Base-by-base conservation (phyloP, 1,139 yeast species). In the Candida gigantensis region DNA sequence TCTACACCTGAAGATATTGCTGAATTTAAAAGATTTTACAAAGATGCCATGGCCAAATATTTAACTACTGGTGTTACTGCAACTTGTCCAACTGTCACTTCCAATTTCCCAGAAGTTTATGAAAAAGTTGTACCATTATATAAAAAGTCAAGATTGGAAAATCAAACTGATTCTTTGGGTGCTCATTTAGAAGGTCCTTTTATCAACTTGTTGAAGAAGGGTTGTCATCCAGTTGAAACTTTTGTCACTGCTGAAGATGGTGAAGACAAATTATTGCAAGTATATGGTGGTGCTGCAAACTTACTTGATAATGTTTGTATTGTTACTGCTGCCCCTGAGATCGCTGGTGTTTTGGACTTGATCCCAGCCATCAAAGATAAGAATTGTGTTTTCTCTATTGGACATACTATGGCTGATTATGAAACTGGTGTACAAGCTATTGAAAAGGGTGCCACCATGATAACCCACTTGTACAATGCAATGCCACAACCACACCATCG, bases 121-220 rank as follows among this genome's bases (percentile, higher is more conserved):
- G 57, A 58, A 28, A 72, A 67, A 41, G 78, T 76, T 8, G 58
- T 79, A 40, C 81, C 81, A 3, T 52, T 66, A 24, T 65, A 76
- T 47, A 60, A 61, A 12, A 62, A 63, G 24, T 57, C 65, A 19
- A 55, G 77, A 30, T 49, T 60, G 5, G 38, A 49, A 24, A 47
- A 54, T 30, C 72, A 67, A 47, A 64, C 76, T 11, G 84, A 79
- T 50, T 70, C 76, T 5, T 59, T 79, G 36, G 85, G 85, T 3
- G 81, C 81, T n/a, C 85, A 79, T 49, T 57, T 76, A 34, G 85
- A 79, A 49, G 85, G 85, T 6, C 85, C 85, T 3, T 78, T 79
- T 51, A 71, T 79, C 42, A 74, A 71, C 43, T 58, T 67, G 32
- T 51, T 65, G 40, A 79, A 79, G 57, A 79, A 77, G 45, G 85